A percentile compares a stretch with the other conserved stretches of the same genome.
Evolutionary conservation across 495 filamentous ascomycete species (phyloP).

Genomic region (Symbiotaphrina buchneri): DNA sequence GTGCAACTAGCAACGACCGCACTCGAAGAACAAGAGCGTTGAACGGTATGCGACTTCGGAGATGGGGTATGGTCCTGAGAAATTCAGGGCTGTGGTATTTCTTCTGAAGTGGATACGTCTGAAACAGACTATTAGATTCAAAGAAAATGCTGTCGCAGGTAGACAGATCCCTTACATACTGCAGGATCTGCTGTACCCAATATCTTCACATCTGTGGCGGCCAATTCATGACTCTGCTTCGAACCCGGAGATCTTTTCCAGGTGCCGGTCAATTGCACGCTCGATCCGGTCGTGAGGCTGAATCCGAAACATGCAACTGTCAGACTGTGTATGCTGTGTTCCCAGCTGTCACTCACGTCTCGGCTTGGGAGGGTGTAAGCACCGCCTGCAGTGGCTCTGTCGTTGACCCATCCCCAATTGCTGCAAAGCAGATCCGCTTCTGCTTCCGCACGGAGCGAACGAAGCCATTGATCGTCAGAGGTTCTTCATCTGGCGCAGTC

Average conservation of each 20-base stretch:
- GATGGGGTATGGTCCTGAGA: conserved; percentile 71
- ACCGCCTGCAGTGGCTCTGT: conserved; percentile 62
- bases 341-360: conserved; percentile 28
- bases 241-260: conserved; percentile 57
- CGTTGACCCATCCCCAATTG: conserved; percentile 75
- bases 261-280: conserved; percentile 53
- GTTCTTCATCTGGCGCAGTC: conserved; percentile 5
- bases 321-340: conserved; percentile 1
- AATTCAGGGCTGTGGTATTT: conserved; percentile 83
- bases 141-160: conserved; percentile 1
- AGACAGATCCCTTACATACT: conserved; percentile 24
- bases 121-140: neutral
- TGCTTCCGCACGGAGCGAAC: conserved; percentile 71
- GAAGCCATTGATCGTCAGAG: conserved; percentile 48
- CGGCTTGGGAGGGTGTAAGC: conserved; percentile 47
- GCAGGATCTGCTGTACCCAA: conserved; percentile 57
- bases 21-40: conserved; percentile 64
- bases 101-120: conserved; percentile 84
- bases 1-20: conserved; percentile 56
- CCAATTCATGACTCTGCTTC: conserved; percentile 60
- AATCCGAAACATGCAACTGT: neutral
- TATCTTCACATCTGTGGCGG: conserved; percentile 40
- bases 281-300: conserved; percentile 61
- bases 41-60: conserved; percentile 63
- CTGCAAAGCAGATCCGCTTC: conserved; percentile 62